Base-by-base conservation (phyloP, 352 stramenopile genomes). In the Globisporangium iwayamae region DNA sequence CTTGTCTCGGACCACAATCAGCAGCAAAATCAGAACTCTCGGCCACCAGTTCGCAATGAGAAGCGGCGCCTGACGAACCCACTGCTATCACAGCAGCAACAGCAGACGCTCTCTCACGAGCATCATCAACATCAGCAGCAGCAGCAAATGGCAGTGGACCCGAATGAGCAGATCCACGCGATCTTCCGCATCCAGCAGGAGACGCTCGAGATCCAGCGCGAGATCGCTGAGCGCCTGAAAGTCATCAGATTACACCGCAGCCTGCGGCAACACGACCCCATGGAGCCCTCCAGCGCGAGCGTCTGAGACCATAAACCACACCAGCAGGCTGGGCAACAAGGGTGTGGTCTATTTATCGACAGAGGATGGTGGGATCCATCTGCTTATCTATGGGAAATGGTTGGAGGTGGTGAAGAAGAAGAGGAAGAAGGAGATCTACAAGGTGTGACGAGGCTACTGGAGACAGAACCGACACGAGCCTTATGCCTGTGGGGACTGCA, bases 231-330 rank as follows among this genome's bases (percentile, higher is more conserved):
- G 48, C 81, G 78, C 9, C 56, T 90, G 32, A 60, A 67, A 47
- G 63, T 58, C 7, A 84, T 89, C 34, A 76, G 68, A 34, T 53
- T 72, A 1, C 67, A 70, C 25, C 68, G 69, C 13, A 68, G 76
- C 8, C 67, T 78, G 10, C 68, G 59, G 20, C 67, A 79, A 16
- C 72, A 85, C 56, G 78, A 85, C 56, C 59, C 32, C 50, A 80
- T 70, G 68, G 80, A 89, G 43, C 80, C 80, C 43, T 79, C 80
- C 3, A 91, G 82, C 66, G 82, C 75, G 18, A 91, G 82, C 41
- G 82, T 89, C 6, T 91, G 67, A 85, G 4, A 38, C 38, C 38
- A 45, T 10, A 45, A 28, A 28, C 25, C 25, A 28, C 25, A 39
- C 38, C 8, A 45, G 16, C 38, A 45, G 38, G 38, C 36, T 41